Percentiles rank a stretch among this genome's conserved stretches.
Conservation (phyloP, 2,329 filamentous ascomycete species). For the Cladosporium sp. region DNA sequence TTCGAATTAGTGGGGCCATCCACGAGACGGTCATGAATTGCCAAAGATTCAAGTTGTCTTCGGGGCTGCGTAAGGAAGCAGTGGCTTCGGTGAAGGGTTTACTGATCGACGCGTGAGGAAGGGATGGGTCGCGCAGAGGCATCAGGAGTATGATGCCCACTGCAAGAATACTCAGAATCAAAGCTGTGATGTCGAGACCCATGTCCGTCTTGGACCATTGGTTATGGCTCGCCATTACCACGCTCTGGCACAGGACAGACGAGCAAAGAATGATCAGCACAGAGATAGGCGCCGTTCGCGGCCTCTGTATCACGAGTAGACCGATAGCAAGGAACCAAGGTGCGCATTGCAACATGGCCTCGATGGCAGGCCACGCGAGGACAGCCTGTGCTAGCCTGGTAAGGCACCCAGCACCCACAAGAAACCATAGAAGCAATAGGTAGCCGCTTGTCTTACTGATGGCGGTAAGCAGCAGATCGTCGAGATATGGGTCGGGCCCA, state of each 20-base stretch:
- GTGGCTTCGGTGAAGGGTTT: constrained; percentile 59
- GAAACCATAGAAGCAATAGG: constrained; percentile 25
- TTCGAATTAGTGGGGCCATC: constrained; percentile 72
- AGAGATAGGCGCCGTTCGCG: constrained; percentile 33
- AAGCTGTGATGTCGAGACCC: constrained; percentile 39
- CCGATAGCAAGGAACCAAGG: constrained; percentile 33
- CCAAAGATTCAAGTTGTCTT: constrained; percentile 78
- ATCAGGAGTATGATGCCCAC: constrained; percentile 63
- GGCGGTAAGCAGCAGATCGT: constrained; percentile 33
- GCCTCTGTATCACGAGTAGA: constrained; percentile 30
- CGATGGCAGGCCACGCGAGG: constrained; percentile 18
- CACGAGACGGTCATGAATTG: constrained; percentile 85
- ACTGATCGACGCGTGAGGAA: constrained; percentile 61
- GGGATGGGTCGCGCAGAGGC: constrained; percentile 65
- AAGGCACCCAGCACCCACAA: constrained; percentile 27
- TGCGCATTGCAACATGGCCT: constrained; percentile 23
- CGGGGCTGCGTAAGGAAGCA: constrained; percentile 67
- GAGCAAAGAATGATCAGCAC: constrained; percentile 30
- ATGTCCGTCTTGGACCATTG: constrained; percentile 25
- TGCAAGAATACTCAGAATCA: constrained; percentile 47
- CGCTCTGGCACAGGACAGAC: constrained; percentile 29
- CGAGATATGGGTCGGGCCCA: constrained; percentile 25
- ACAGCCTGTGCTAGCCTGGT: constrained; percentile 26
- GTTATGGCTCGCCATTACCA: constrained; percentile 29
- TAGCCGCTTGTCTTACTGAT: constrained; percentile 34